Conservation (phyloP, 805 yeast genomes). For the Kregervanrija delftensis region DNA sequence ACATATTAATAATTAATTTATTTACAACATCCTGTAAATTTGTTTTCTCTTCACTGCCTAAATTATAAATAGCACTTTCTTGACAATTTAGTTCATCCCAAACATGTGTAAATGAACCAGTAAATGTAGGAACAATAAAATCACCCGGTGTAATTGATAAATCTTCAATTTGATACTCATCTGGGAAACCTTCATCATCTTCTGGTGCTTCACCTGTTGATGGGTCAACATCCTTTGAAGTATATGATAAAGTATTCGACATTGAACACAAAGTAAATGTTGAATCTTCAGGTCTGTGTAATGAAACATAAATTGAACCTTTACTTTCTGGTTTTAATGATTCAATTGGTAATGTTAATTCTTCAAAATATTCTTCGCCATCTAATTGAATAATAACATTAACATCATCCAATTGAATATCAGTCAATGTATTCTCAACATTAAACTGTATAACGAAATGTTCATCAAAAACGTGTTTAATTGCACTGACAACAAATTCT, state of each 20-base stretch:
- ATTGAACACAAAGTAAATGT: conserved; percentile 35
- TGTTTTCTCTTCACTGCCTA: conserved; percentile 36
- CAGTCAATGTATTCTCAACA: conserved; percentile 77
- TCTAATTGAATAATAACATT: conserved; percentile 63
- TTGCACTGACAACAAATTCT: conserved; percentile 80
- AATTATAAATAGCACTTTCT: conserved; percentile 57
- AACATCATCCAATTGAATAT: conserved; percentile 70
- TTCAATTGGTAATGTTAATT: conserved; percentile 68
- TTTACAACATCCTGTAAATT: conserved; percentile 51
- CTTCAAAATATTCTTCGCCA: conserved; percentile 51
- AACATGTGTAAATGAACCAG: conserved; percentile 64
- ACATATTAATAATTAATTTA: conserved; percentile 44
- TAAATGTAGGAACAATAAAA: conserved; percentile 68
- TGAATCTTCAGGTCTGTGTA: conserved; percentile 42
- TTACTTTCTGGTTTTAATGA: conserved; percentile 62
- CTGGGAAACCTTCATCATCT: conserved; percentile 80
- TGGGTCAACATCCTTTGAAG: conserved; percentile 73
- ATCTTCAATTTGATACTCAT: conserved; percentile 87
- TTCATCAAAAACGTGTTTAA: conserved; percentile 74
- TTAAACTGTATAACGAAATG: conserved; percentile 77
- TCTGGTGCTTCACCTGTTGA: conserved; percentile 59
- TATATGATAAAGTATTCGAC: conserved; percentile 63
- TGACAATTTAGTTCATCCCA: conserved; percentile 71
- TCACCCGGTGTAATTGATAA: conserved; percentile 74
- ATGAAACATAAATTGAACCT: conserved; percentile 75